Percentiles rank a stretch among this genome's conserved stretches.
Evolutionary conservation across 192 early-diverging fungal genomes (phyloP).

Genomic region (Podochytrium sp.): DNA sequence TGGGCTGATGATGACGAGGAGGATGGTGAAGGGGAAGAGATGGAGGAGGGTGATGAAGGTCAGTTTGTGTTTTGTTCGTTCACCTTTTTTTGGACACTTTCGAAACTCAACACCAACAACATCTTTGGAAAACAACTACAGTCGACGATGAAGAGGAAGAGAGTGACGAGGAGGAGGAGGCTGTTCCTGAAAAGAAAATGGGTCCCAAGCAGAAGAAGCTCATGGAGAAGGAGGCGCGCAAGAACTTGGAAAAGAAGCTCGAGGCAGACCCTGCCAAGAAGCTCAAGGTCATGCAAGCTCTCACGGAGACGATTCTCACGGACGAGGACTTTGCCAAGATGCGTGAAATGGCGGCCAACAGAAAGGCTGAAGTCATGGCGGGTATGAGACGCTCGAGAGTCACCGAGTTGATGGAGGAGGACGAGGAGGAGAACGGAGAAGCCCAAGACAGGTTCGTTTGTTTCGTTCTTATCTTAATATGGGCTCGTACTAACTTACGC

Average conservation of each 20-base stretch:
- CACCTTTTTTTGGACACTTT: background rate
- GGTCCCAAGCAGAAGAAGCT: constrained; percentile 25
- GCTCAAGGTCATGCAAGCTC: constrained; percentile 27
- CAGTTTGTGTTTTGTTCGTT: background rate
- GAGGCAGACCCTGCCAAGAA: constrained; percentile 41
- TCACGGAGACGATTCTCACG: constrained; percentile 71
- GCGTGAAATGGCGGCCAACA: constrained; percentile 70
- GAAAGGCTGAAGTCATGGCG: constrained; percentile 61
- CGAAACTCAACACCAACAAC: background rate
- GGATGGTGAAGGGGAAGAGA: background rate
- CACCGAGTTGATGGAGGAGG: constrained; percentile 40
- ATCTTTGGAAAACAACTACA: background rate
- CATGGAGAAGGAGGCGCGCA: constrained; percentile 7
- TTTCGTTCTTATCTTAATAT: too few relatives aligned
- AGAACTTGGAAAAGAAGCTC: constrained; percentile 10
- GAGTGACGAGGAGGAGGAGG: constrained; percentile 47
- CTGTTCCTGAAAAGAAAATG: constrained; percentile 45
- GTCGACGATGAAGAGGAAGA: constrained; percentile 37
- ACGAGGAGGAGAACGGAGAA: constrained; percentile 48
- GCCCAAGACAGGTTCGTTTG: constrained; percentile 19
- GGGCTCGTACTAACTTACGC: too few relatives aligned
- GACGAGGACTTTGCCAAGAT: constrained; percentile 90
- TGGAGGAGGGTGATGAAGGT: background rate
- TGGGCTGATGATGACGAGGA: constrained; percentile 27
- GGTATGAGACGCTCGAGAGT: constrained; percentile 33